Percentiles rank a stretch among this genome's conserved stretches.
phyloP scores from a whole-genome alignment of 495 filamentous ascomycete genomes.

The Tetracladium marchalianum region DNA sequence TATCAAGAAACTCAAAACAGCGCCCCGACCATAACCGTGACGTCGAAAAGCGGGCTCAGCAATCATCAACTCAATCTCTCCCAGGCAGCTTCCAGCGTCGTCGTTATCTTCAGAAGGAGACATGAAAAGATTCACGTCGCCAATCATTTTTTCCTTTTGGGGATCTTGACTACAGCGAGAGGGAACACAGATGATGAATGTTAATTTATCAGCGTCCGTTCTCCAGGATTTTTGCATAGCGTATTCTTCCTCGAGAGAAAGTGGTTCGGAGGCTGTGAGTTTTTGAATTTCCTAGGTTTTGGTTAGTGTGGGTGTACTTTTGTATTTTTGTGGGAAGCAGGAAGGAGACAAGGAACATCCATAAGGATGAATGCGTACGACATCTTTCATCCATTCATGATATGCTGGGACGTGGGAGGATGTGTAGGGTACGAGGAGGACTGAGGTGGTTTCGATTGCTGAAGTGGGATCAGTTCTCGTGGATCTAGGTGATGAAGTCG shows the following conservation, averaged over 20 bases:
- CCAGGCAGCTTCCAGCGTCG: constrained; percentile 36
- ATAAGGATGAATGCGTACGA: constrained; percentile 37
- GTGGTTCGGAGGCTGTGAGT: constrained; percentile 74
- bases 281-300: constrained; percentile 57
- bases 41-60: constrained; percentile 48
- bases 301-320: not conserved
- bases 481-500: not conserved
- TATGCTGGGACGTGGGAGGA: constrained; percentile 71
- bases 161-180: not conserved
- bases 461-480: not conserved
- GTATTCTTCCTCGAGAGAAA: constrained; percentile 72
- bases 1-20: constrained; percentile 55
- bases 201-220: constrained; percentile 61
- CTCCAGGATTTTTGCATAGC: constrained; percentile 80
- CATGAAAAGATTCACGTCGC: constrained; percentile 83
- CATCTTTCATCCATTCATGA: constrained; percentile 85
- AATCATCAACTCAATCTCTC: constrained; percentile 87
- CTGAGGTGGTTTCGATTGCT: constrained; percentile 57
- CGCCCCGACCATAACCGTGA: constrained; percentile 53
- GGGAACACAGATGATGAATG: constrained; percentile 57
- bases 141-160: constrained; percentile 48
- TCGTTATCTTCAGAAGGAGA: constrained; percentile 31
- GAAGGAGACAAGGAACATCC: not conserved
- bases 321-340: constrained; percentile 3
- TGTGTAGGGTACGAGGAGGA: constrained; percentile 78